Base-by-base conservation (phyloP, 495 filamentous ascomycete species). In the Halenospora varia region DNA sequence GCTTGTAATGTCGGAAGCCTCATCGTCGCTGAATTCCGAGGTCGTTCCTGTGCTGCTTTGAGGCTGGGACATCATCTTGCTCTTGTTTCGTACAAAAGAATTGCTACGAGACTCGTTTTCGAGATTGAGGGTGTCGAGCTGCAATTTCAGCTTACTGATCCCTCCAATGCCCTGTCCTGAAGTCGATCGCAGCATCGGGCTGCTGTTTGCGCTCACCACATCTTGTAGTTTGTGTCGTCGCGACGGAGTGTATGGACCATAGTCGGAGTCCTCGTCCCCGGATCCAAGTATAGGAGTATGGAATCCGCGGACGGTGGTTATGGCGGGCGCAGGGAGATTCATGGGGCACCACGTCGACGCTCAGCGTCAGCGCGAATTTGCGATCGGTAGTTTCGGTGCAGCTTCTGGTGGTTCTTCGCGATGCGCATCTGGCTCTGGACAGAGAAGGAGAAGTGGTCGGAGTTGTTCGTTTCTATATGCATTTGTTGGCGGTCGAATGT, bases 221-320 rank as follows among this genome's bases (percentile, higher is more conserved):
- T 82, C 78, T 68, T 78, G 66, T 25, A 82, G 62, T 68, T 66
- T 26, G 25, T 56, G 51, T 51, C 52, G 29, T 45, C 66, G 61
- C 4, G 57, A 60, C 20, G 68, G 61, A 20, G 68, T 66, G 40
- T 57, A 48, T 10, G 47, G 13, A 20, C 62, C 61, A 60, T 80
- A 81, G 68, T 94, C 91, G 13, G 88, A 91, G 57, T 94, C 91
- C 65, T 96, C 92, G 62, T 92, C 90, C 41, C 81, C 88, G 48
- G 90, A 94, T 18, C 81, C 82, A 42, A 45, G 26, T n/a, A 80
- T 73, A n/a, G 90, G 89, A n/a, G 88, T 92, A 15, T 68, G 65
- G 64, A 95, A 93, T 4, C 91, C 91, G 64, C 83, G 85, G 44
- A 92, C 83, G 35, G 87, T 89, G 25, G 79, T 86, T 59, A 84